Evolutionary conservation across 1,139 yeast species (phyloP), one percentile per base, ranked within the genome.

Genomic region (Suhomyces atakaporum): DNA sequence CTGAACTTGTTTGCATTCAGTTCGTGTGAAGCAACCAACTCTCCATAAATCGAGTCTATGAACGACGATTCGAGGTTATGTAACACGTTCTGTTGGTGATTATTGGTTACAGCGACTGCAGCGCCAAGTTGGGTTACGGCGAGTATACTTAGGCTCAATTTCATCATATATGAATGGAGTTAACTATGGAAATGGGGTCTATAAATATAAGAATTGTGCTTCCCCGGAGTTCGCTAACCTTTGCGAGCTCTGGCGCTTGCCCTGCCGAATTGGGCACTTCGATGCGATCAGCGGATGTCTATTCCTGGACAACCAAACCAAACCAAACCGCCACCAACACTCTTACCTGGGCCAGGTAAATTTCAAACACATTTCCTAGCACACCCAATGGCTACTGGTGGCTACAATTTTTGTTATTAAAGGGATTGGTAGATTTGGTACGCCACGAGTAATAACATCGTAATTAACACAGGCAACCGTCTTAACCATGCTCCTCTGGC

Each of bases 1-100:
- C 23, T 21, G 18, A 25, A n/a, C 25, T 36, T 33, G 24, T 42
- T 16, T 11, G 30, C 31, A 16, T n/a, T 32, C 16, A 23, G 40
- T 8, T 2, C 33, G 34, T 19, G 39, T 3, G 53, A 36, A 20
- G 47, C 48, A 9, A 54, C 46, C 23, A 60, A 35, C 6, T 43
- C 48, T 2, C 67, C 67, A 31, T 56, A 62, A 9, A 62, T 43
- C 7, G 49, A 43, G 34, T 62, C 66, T 38, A 63, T 48, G 35
- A 56, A 58, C 6, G 56, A 47, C 18, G 28, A 34, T 10, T 20
- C 21, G 7, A 15, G 9, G 5, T 25, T 18, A 15, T n/a, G 16
- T 3, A 8, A 10, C 3, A 25, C 7, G 14, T 15, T 21, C 3
- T 14, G 3, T 6, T 27, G 29, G 20, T 7, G 10, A 6, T 10